Conservation (phyloP, 2,329 filamentous ascomycete species). For the Ceratocystis cubensis region DNA sequence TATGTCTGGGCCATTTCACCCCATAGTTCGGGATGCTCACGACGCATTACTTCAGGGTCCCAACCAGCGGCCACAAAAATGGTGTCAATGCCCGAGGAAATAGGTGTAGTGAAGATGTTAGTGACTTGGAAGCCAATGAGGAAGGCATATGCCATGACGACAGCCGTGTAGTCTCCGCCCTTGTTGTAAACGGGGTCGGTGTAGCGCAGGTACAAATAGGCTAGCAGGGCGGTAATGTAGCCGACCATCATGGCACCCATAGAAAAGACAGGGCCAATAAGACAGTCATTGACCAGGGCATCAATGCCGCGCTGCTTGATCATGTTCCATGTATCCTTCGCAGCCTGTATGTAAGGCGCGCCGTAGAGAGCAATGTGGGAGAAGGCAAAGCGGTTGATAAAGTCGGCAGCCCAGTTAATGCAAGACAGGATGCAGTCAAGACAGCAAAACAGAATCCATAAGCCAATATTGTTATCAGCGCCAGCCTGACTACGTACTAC, state of each 20-base stretch:
- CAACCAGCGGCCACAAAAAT: conserved; percentile 71
- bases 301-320: conserved; percentile 88
- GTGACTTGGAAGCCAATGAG: conserved; percentile 82
- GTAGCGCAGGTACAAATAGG: conserved; percentile 77
- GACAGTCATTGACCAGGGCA: conserved; percentile 76
- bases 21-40: conserved; percentile 73
- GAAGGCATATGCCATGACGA: conserved; percentile 76
- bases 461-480: conserved; percentile 52
- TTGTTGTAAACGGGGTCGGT: conserved; percentile 69
- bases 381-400: conserved; percentile 87
- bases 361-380: conserved; percentile 89
- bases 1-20: conserved; percentile 67
- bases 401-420: conserved; percentile 74
- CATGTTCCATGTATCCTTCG: conserved; percentile 83
- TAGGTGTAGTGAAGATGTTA: conserved; percentile 77
- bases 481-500: conserved; percentile 54
- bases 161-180: conserved; percentile 54
- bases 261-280: conserved; percentile 60
- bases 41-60: conserved; percentile 61
- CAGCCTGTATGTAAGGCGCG: conserved; percentile 71
- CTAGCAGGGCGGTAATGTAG: conserved; percentile 66
- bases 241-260: conserved; percentile 75
- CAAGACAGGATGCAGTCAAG: conserved; percentile 64
- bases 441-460: conserved; percentile 55
- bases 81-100: conserved; percentile 80